Evolutionary conservation across 106 monocot species (phyloP).

Genomic region (Narthecium ossifragum): DNA sequence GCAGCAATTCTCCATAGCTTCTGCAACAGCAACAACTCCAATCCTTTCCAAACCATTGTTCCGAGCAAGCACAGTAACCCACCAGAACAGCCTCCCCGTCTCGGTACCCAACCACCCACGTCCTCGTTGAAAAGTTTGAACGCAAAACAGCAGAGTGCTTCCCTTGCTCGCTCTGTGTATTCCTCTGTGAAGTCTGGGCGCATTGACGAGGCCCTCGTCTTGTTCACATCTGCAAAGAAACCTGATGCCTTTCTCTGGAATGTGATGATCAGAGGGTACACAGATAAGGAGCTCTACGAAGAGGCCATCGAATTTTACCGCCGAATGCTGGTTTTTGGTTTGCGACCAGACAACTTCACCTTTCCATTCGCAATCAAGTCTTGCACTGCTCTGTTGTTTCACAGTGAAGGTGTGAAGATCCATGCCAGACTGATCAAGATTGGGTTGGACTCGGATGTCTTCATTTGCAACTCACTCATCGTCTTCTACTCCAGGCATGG

Average conservation of each 20-base stretch:
- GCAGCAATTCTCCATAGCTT: slow-evolving; percentile 17
- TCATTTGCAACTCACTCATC: slow-evolving; percentile 69
- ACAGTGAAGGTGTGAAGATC: slow-evolving; percentile 25
- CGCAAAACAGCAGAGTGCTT: slow-evolving; percentile 12
- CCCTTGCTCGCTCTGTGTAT: slow-evolving; percentile 16
- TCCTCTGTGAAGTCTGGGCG: slow-evolving; percentile 19
- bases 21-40: slow-evolving; percentile 16
- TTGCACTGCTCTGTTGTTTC: slow-evolving; percentile 15
- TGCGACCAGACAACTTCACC: slow-evolving; percentile 53
- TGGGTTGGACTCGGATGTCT: slow-evolving; percentile 59
- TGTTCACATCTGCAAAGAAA: slow-evolving; percentile 28
- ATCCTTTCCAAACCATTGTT: neutral
- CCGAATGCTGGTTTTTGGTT: slow-evolving; percentile 33
- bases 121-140: neutral
- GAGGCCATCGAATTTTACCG: slow-evolving; percentile 51
- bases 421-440: slow-evolving; percentile 55
- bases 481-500: slow-evolving; percentile 50
- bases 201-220: slow-evolving; percentile 28
- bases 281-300: slow-evolving; percentile 18
- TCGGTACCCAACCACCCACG: too few species aligned
- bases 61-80: too few species aligned
- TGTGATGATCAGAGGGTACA: slow-evolving; percentile 61
- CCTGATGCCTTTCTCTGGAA: slow-evolving; percentile 58
- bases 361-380: slow-evolving; percentile 79
- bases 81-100: too few species aligned